Conservation (phyloP, 352 stramenopile genomes). For the Plasmopara halstedii region DNA sequence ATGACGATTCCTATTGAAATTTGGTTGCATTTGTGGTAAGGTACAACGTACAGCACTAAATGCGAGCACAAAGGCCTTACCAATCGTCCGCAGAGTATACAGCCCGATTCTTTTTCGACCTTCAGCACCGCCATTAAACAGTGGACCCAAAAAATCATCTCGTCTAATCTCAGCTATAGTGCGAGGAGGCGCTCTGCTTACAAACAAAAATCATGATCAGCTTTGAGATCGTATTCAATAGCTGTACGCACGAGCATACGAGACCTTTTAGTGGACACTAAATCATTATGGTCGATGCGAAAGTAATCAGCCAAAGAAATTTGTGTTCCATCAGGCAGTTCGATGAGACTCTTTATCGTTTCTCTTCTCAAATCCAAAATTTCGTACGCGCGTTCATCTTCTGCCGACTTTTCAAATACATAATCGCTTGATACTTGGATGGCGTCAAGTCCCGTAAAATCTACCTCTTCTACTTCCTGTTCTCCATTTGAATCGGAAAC, state of each 20-base stretch:
- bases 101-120: slow-evolving; percentile 49
- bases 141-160: slow-evolving; percentile 51
- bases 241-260: slow-evolving; percentile 15
- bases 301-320: slow-evolving; percentile 58
- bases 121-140: slow-evolving; percentile 51
- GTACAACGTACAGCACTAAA: not conserved
- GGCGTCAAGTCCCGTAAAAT: slow-evolving; percentile 30
- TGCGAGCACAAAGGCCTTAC: slow-evolving; percentile 12
- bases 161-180: slow-evolving; percentile 45
- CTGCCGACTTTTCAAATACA: slow-evolving; percentile 11
- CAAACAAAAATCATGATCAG: not conserved
- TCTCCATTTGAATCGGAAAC: slow-evolving; percentile 15
- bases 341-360: slow-evolving; percentile 38
- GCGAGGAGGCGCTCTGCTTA: slow-evolving; percentile 25
- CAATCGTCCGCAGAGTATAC: slow-evolving; percentile 41
- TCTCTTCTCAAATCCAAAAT: slow-evolving; percentile 27
- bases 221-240: not conserved
- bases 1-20: slow-evolving; percentile 33
- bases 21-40: not conserved
- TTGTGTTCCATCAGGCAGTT: slow-evolving; percentile 50
- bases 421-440: slow-evolving; percentile 21
- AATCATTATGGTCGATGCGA: slow-evolving; percentile 33
- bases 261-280: slow-evolving; percentile 42
- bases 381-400: slow-evolving; percentile 22
- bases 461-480: slow-evolving; percentile 3